These are phyloP conservation scores for Pseudocercospora ulei DNA, from an alignment of 2,329 filamentous ascomycete species.

Conservation along the genomic window DNA sequence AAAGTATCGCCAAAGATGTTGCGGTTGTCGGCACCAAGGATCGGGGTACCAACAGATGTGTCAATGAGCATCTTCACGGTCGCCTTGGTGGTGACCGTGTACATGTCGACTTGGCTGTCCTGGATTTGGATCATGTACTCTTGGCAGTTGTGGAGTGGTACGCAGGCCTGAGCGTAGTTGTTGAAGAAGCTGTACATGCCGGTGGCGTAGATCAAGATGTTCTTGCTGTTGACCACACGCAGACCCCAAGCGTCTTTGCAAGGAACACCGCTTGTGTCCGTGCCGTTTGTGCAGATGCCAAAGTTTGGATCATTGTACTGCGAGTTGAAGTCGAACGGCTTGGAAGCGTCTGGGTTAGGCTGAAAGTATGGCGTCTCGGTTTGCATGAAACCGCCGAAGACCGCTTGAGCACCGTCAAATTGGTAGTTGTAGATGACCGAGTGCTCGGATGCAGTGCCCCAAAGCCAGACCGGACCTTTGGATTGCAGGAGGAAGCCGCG, in stretches of 20 bases:
- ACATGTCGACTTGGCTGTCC: constrained; percentile 39
- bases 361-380: constrained; percentile 47
- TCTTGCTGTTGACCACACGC: constrained; percentile 34
- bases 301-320: constrained; percentile 40
- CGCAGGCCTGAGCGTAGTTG: constrained; percentile 47
- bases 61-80: constrained; percentile 43
- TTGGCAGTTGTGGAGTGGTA: constrained; percentile 44
- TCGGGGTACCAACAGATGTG: constrained; percentile 31
- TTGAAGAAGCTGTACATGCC: constrained; percentile 53
- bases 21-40: constrained; percentile 40
- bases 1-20: constrained; percentile 44
- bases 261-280: constrained; percentile 15
- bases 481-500: constrained; percentile 39
- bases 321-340: constrained; percentile 46
- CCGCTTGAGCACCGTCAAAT: constrained; percentile 43
- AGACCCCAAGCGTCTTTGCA: constrained; percentile 42
- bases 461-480: constrained; percentile 46
- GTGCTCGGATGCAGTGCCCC: constrained; percentile 47
- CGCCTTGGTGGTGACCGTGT: constrained; percentile 43
- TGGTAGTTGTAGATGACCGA: constrained; percentile 49
- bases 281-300: constrained; percentile 29
- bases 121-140: constrained; percentile 42
- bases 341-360: constrained; percentile 47
- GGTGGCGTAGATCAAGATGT: constrained; percentile 41
- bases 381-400: constrained; percentile 46